These are phyloP conservation scores for Bonnemaisonia californica DNA, from an alignment of 31 red algal genomes.

Conservation along the genomic window DNA sequence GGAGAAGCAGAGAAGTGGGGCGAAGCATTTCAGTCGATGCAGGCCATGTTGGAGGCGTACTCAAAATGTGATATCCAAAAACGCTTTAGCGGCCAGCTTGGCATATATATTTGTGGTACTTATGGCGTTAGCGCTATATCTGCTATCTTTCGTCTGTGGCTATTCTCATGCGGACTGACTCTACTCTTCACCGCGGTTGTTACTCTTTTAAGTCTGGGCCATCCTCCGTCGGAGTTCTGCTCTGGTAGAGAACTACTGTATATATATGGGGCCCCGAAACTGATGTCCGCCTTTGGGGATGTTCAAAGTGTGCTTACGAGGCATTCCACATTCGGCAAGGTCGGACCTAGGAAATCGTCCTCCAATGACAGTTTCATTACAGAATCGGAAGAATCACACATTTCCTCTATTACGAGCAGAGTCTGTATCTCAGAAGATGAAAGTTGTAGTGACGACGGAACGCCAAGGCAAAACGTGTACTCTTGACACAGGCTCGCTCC, in stretches of 20 bases:
- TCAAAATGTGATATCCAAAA: slow-evolving; percentile 28
- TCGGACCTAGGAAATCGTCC: neutral
- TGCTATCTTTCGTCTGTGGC: slow-evolving; percentile 45
- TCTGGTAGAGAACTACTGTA: slow-evolving; percentile 50
- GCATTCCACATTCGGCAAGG: neutral
- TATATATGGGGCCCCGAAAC: slow-evolving; percentile 63
- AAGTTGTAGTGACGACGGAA: neutral
- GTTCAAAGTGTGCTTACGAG: slow-evolving; percentile 4
- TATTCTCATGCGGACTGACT: slow-evolving; percentile 35
- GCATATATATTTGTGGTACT: slow-evolving; percentile 36
- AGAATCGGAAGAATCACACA: slow-evolving; percentile 18
- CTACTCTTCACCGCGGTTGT: slow-evolving; percentile 43
- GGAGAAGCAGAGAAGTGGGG: slow-evolving; percentile 23
- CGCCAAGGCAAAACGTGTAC: slow-evolving; percentile 21
- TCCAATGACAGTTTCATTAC: neutral
- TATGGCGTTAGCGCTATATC: slow-evolving; percentile 35
- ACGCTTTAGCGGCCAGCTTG: slow-evolving; percentile 25
- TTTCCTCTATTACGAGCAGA: neutral
- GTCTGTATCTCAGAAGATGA: slow-evolving; percentile 23
- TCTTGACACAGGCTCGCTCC: neutral
- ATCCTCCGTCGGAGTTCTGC: slow-evolving; percentile 54
- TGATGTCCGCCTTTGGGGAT: slow-evolving; percentile 54
- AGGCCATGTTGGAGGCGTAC: slow-evolving; percentile 26
- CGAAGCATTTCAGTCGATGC: slow-evolving; percentile 38
- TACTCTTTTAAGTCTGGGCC: slow-evolving; percentile 39